Percentiles rank a stretch among this genome's conserved stretches.
Conservation (phyloP, 2,329 filamentous ascomycete species). For the Leptosphaerulina australis region DNA sequence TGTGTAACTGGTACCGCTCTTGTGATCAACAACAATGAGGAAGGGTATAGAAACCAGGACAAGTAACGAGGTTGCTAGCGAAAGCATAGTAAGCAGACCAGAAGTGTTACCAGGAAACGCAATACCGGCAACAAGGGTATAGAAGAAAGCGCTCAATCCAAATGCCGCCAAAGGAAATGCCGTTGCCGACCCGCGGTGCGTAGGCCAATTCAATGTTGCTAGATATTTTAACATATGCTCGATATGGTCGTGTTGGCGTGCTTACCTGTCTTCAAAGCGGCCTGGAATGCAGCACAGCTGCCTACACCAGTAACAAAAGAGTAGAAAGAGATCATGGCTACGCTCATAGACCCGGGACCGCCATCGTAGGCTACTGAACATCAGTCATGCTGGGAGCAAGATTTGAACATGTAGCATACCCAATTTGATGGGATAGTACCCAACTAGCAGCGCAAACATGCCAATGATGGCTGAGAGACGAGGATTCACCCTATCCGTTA, state of each 20-base stretch:
- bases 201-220: constrained; percentile 89
- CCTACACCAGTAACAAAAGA: constrained; percentile 86
- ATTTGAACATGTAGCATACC: constrained; percentile 42
- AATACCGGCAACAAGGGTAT: constrained; percentile 77
- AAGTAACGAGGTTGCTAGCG: constrained; percentile 77
- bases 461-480: constrained; percentile 78
- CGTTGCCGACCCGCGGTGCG: constrained; percentile 89
- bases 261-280: constrained; percentile 75
- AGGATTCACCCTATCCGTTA: constrained; percentile 83
- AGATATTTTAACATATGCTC: constrained; percentile 42
- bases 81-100: constrained; percentile 78
- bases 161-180: constrained; percentile 93
- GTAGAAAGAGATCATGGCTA: constrained; percentile 74
- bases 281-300: constrained; percentile 88
- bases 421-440: constrained; percentile 83
- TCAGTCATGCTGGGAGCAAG: constrained; percentile 29
- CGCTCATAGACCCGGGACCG: constrained; percentile 63
- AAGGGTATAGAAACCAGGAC: constrained; percentile 83
- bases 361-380: constrained; percentile 68
- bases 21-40: constrained; percentile 73
- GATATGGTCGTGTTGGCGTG: no score
- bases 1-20: constrained; percentile 63
- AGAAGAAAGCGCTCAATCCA: constrained; percentile 95
- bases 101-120: constrained; percentile 84
- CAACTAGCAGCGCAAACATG: constrained; percentile 71